These are phyloP conservation scores for Trypanosoma avium DNA, from an alignment of 208 protist genomes.

Conservation along the genomic window DNA sequence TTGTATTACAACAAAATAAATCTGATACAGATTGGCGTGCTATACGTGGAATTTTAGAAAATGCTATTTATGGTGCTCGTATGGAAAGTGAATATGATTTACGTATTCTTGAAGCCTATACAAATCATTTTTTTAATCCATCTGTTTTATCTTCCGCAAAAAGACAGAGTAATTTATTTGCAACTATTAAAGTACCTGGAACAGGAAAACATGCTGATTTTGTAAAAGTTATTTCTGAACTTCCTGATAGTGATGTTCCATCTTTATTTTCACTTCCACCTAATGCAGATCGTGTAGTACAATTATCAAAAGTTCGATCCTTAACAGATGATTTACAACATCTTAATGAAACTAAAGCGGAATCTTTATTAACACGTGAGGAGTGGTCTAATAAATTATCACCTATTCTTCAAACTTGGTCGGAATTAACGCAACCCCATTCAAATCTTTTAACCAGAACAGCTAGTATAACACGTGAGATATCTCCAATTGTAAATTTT, in stretches of 20 bases:
- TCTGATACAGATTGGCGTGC: constrained; percentile 84
- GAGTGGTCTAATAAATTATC: constrained; percentile 78
- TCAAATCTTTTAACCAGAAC: constrained; percentile 49
- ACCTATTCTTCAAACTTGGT: constrained; percentile 89
- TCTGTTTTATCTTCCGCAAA: constrained; percentile 55
- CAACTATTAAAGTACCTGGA: constrained; percentile 59
- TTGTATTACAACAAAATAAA: constrained; percentile 80
- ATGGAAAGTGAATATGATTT: constrained; percentile 95
- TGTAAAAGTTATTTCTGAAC: constrained; percentile 66
- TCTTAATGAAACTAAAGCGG: constrained; percentile 65
- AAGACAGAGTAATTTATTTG: constrained; percentile 60
- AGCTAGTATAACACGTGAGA: constrained; percentile 15
- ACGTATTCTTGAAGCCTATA: constrained; percentile 91
- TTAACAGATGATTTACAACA: constrained; percentile 85
- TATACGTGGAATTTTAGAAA: constrained; percentile 93
- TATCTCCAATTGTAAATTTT: constrained; percentile 87
- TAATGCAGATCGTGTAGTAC: constrained; percentile 94
- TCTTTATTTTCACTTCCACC: constrained; percentile 92
- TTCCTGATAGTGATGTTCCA: constrained; percentile 93
- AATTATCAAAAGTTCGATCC: constrained; percentile 63
- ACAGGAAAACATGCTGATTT: constrained; percentile 69
- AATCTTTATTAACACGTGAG: constrained; percentile 79
- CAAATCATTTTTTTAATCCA: constrained; percentile 89
- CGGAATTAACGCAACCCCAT: constrained; percentile 64
- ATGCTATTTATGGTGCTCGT: constrained; percentile 96